Conservation (phyloP, 768 basidiomycete genomes). For the Collybiopsis confluens region DNA sequence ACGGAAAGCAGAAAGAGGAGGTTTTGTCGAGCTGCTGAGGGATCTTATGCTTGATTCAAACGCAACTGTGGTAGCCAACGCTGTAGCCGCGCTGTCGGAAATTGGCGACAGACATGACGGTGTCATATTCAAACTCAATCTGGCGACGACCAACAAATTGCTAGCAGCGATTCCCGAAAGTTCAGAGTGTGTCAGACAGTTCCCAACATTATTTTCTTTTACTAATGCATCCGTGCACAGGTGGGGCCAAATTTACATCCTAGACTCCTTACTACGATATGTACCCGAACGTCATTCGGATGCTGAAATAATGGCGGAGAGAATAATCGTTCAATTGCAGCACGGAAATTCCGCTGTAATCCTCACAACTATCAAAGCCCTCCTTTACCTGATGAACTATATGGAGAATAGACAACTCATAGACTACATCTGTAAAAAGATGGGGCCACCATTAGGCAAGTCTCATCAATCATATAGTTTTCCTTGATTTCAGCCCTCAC, state of each 20-base stretch:
- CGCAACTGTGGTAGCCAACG: slow-evolving; percentile 96
- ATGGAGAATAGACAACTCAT: slow-evolving; percentile 87
- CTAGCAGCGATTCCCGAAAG: slow-evolving; percentile 91
- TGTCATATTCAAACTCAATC: slow-evolving; percentile 87
- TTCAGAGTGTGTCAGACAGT: slow-evolving; percentile 73
- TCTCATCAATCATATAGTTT: slow-evolving; percentile 5
- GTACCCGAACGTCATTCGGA: slow-evolving; percentile 87
- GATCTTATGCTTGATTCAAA: slow-evolving; percentile 92
- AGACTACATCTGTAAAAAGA: slow-evolving; percentile 91
- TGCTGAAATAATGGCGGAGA: slow-evolving; percentile 93
- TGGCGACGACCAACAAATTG: slow-evolving; percentile 83
- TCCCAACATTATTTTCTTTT: neutral
- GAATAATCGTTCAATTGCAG: slow-evolving; percentile 88
- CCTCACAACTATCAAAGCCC: slow-evolving; percentile 93
- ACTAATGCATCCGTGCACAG: slow-evolving; percentile 41
- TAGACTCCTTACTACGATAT: slow-evolving; percentile 90
- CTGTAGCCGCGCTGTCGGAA: slow-evolving; percentile 94
- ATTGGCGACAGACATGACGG: slow-evolving; percentile 94
- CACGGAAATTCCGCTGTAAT: slow-evolving; percentile 99
- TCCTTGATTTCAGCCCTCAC: neutral
- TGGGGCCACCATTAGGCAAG: slow-evolving; percentile 93
- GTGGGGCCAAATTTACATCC: slow-evolving; percentile 98
- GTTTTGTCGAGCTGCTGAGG: slow-evolving; percentile 86
- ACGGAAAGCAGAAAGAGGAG: slow-evolving; percentile 79
- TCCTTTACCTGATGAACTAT: slow-evolving; percentile 98